phyloP scores from a whole-genome alignment of 164 flowering plant genomes.

The Platanus orientalis region DNA sequence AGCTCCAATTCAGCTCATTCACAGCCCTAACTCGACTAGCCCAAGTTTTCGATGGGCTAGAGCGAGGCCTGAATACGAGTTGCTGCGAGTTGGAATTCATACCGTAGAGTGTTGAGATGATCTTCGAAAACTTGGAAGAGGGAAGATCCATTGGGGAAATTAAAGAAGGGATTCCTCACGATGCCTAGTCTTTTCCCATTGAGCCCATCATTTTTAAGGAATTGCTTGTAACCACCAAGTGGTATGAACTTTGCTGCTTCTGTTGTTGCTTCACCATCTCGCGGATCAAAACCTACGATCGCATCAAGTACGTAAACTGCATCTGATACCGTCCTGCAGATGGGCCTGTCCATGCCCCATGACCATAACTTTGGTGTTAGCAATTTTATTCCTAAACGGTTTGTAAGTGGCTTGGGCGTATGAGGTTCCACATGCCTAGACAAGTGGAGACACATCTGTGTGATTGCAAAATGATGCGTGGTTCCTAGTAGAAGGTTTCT shows the following conservation, averaged over 20 bases:
- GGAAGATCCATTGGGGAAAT: not conserved
- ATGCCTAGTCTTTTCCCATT: constrained; percentile 44
- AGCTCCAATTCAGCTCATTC: too few species aligned
- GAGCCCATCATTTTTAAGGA: constrained; percentile 42
- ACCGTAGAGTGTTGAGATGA: constrained; percentile 31
- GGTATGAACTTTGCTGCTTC: constrained; percentile 40
- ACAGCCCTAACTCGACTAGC: too few species aligned
- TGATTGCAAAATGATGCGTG: too few species aligned
- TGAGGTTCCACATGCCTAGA: too few species aligned
- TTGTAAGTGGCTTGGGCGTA: too few species aligned
- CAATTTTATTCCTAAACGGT: too few species aligned
- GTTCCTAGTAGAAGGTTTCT: too few species aligned
- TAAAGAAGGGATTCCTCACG: constrained; percentile 27
- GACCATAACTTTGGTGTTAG: too few species aligned
- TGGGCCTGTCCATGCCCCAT: constrained; percentile 32
- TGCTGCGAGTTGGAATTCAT: too few species aligned
- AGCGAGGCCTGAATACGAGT: too few species aligned
- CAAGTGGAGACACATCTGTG: too few species aligned
- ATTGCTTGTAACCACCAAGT: constrained; percentile 44
- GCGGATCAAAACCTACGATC: constrained; percentile 42
- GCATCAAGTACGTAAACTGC: constrained; percentile 53
- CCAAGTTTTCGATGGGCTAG: too few species aligned
- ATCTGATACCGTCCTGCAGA: constrained; percentile 57
- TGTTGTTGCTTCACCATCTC: constrained; percentile 35
- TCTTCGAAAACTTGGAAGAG: constrained; percentile 13